These are phyloP conservation scores for Evernia prunastri DNA, from an alignment of 495 filamentous ascomycete genomes.

Conservation along the genomic window DNA sequence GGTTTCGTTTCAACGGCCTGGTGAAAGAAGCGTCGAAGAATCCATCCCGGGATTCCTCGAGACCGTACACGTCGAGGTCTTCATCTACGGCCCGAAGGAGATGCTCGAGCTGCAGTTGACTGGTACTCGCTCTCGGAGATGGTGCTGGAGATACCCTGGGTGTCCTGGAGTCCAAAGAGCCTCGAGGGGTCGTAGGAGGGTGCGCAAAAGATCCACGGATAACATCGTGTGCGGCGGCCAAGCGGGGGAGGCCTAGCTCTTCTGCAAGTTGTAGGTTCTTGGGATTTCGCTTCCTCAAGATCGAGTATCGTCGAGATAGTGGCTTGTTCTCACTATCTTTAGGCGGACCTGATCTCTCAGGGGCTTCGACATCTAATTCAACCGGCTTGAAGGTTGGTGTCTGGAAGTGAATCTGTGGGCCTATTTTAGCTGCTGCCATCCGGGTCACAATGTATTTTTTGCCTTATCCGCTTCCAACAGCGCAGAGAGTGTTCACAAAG, in stretches of 20 bases:
- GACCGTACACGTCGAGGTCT: constrained; percentile 45
- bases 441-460: no score
- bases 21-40: constrained; percentile 55
- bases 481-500: not conserved
- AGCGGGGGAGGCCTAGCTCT: not conserved
- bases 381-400: constrained; percentile 6
- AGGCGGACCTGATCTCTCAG: not conserved
- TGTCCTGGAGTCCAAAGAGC: constrained; percentile 2
- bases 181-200: constrained; percentile 17
- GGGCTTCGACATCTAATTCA: not conserved
- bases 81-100: constrained; percentile 35
- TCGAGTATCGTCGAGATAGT: not conserved
- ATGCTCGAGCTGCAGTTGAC: constrained; percentile 35
- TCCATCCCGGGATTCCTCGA: constrained; percentile 50
- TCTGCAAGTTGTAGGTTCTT: not conserved
- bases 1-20: constrained; percentile 32
- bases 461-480: no score
- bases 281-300: constrained; percentile 1
- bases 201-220: constrained; percentile 32
- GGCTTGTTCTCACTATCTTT: not conserved
- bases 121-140: constrained; percentile 30
- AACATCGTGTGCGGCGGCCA: constrained; percentile 17
- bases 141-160: not conserved
- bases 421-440: constrained; percentile 2
- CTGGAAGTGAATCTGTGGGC: not conserved